phyloP scores from a whole-genome alignment of 148 eudicot genomes.

The Fagopyrum homotropicum region DNA sequence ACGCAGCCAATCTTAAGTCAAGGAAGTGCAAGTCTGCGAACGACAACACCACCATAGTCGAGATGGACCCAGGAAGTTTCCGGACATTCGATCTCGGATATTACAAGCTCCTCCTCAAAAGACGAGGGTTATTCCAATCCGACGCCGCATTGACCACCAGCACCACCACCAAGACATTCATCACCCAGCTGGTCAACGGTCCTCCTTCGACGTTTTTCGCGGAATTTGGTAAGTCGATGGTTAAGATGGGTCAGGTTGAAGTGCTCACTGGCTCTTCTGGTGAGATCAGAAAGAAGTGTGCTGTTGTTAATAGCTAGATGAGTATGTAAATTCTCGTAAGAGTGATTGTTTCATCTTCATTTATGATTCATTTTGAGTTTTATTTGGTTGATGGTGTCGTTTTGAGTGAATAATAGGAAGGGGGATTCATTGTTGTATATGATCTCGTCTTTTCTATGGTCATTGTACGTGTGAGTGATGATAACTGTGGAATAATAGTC shows the following conservation, averaged over 20 bases:
- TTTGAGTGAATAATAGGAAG: constrained; percentile 8
- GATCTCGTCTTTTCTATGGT: neutral
- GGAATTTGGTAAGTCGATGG: constrained; percentile 61
- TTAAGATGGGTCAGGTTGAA: constrained; percentile 52
- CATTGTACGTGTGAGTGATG: constrained; percentile 3
- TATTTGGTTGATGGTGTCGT: neutral
- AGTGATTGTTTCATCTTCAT: too few relatives aligned
- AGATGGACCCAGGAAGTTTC: constrained; percentile 87
- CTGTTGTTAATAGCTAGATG: constrained; percentile 38
- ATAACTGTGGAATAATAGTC: neutral
- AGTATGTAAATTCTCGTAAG: too few relatives aligned
- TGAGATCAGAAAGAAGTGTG: constrained; percentile 63
- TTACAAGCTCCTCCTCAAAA: constrained; percentile 45
- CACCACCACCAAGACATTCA: constrained; percentile 24
- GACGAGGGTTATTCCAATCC: constrained; percentile 68
- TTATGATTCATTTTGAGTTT: neutral
- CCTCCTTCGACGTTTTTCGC: constrained; percentile 33
- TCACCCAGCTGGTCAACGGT: constrained; percentile 42
- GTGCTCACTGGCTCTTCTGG: constrained; percentile 64
- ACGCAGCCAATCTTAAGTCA: constrained; percentile 50
- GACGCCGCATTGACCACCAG: constrained; percentile 59
- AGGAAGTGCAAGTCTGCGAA: constrained; percentile 41
- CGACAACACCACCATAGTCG: constrained; percentile 53
- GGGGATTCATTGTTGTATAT: neutral
- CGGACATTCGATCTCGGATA: constrained; percentile 70